Base-by-base conservation (phyloP, 495 filamentous ascomycete genomes). In the Penicillium cataractarum region DNA sequence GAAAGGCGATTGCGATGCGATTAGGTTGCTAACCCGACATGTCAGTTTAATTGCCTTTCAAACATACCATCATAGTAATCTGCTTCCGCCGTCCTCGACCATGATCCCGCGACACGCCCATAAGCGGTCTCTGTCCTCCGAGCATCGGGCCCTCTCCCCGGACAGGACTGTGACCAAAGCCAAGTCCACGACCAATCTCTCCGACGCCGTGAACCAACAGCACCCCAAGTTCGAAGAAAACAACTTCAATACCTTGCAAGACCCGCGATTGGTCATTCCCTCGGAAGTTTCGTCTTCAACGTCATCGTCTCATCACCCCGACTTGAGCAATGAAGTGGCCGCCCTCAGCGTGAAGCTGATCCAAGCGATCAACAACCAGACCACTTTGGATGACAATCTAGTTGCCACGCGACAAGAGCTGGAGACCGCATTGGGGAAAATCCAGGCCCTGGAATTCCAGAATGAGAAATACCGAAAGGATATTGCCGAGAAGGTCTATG, bases 341-440 rank as follows among this genome's bases (percentile, higher is more conserved):
- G 85, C 92, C 4, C 81, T 99, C 24, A 97, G 92, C 74, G 93
- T 92, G 51, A 99, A 99, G 76, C 83, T 99, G 55, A 92, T 99
- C 60, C 93, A 92, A 67, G 93, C 95, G 55, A 97, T 99, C 75
- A 99, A 99, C 71, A 91, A 95, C 70, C 96, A 98, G 78, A 97
- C 95, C 5, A 90, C 82, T 31, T 81, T 99, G 29, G 95, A 99
- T 69, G 95, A 99, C 70, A 90, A 85, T 32, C 82, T 99, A 50
- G 88, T 90, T 55, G 87, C 83, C 26, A 91, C 94, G 26, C 85
- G 91, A 19, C 88, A 94, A 71, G 92, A 97, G 68, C 71, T 99
- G 55, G 92, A 96, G 54, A 70, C 83, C n/a, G 85, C 92, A 5
- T 83, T 83, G 60, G 84, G 87, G 52, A 85, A 82, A 73, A 79